Conservation (phyloP, 1,139 yeast genomes). For the Pichia sp. region DNA sequence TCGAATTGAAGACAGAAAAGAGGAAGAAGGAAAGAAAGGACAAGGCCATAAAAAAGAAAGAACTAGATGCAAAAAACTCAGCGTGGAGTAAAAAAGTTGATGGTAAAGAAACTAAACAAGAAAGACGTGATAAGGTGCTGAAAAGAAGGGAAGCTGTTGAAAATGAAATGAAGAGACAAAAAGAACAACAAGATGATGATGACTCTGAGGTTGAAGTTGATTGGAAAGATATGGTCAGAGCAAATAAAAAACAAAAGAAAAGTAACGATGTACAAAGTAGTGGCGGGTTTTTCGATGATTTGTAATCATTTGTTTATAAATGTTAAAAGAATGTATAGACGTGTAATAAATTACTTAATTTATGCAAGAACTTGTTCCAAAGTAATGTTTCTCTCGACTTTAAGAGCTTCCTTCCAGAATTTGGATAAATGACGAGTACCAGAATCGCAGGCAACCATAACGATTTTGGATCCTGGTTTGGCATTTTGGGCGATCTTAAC, state of each 20-base stretch:
- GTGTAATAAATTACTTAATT: not conserved
- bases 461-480: constrained; percentile 65
- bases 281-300: constrained; percentile 71
- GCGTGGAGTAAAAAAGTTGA: constrained; percentile 80
- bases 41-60: constrained; percentile 46
- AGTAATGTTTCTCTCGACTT: constrained; percentile 23
- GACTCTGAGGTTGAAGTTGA: constrained; percentile 58
- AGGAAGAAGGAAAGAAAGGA: constrained; percentile 37
- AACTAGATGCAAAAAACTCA: constrained; percentile 51
- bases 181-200: constrained; percentile 30
- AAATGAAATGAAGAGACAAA: constrained; percentile 48
- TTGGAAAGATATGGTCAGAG: constrained; percentile 83
- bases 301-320: constrained; percentile 37
- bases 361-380: constrained; percentile 23
- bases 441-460: constrained; percentile 90
- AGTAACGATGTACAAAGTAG: constrained; percentile 32
- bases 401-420: constrained; percentile 75
- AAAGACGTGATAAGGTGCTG: constrained; percentile 62
- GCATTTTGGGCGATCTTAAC: constrained; percentile 56
- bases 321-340: constrained; percentile 36
- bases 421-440: constrained; percentile 89
- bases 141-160: constrained; percentile 63
- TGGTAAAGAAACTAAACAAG: constrained; percentile 60
- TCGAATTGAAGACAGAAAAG: constrained; percentile 49
- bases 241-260: constrained; percentile 57